Conservation (phyloP, 2,329 filamentous ascomycete genomes). For the Colletotrichum abscissum region DNA sequence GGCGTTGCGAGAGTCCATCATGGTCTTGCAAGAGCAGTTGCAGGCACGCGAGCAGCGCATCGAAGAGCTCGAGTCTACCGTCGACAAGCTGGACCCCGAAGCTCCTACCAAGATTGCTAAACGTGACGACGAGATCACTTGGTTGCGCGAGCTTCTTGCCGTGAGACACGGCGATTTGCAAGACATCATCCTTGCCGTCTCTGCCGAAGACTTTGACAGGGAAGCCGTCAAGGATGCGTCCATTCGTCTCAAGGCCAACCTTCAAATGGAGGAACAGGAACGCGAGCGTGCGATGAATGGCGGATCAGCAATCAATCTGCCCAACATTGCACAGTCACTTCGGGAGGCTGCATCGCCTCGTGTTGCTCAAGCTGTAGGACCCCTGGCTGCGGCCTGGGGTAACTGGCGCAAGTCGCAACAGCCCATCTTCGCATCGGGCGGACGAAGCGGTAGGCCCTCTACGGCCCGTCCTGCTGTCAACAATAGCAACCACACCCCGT, state of each 20-base stretch:
- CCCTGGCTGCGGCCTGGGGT: slow-evolving; percentile 90
- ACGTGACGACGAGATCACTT: slow-evolving; percentile 92
- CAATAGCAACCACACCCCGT: slow-evolving; percentile 63
- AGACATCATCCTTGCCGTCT: slow-evolving; percentile 87
- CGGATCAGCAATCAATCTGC: slow-evolving; percentile 73
- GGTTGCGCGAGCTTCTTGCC: slow-evolving; percentile 92
- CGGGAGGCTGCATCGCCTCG: slow-evolving; percentile 83
- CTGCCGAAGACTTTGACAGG: slow-evolving; percentile 79
- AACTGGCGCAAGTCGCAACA: slow-evolving; percentile 85
- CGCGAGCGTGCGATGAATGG: slow-evolving; percentile 85
- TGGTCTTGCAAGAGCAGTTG: slow-evolving; percentile 95
- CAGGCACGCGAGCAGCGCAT: slow-evolving; percentile 93
- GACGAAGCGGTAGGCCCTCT: slow-evolving; percentile 11
- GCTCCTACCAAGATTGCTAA: slow-evolving; percentile 87
- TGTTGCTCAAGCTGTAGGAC: slow-evolving; percentile 83
- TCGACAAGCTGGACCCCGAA: slow-evolving; percentile 78
- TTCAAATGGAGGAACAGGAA: slow-evolving; percentile 98
- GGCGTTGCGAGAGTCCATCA: slow-evolving; percentile 93
- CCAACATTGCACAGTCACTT: slow-evolving; percentile 81
- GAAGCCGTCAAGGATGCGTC: slow-evolving; percentile 88
- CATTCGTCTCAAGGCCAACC: slow-evolving; percentile 91
- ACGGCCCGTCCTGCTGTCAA: slow-evolving; percentile 46
- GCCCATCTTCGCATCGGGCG: slow-evolving; percentile 54
- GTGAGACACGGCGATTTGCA: slow-evolving; percentile 92
- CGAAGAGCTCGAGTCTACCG: slow-evolving; percentile 82